These are phyloP conservation scores for Yamadazyma diospyri DNA, from an alignment of 1,139 yeast species.

Conservation along the genomic window DNA sequence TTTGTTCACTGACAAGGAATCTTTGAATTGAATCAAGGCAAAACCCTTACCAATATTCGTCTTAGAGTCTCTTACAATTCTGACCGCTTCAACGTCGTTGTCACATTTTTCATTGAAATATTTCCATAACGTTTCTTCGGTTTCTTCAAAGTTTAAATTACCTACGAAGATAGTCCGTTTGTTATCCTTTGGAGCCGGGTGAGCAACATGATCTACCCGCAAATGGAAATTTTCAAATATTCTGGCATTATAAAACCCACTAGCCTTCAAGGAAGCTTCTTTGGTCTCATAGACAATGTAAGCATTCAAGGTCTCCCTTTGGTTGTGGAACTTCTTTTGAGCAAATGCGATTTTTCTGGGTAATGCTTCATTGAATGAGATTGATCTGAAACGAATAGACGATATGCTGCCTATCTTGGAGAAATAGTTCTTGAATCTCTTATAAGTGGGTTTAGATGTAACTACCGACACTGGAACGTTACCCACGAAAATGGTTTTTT, in stretches of 20 bases:
- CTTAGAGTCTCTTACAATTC: constrained; percentile 86
- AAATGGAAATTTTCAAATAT: constrained; percentile 71
- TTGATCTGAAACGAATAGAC: constrained; percentile 85
- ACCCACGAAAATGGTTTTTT: constrained; percentile 85
- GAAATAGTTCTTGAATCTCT: constrained; percentile 62
- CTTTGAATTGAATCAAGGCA: constrained; percentile 90
- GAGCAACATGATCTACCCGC: constrained; percentile 88
- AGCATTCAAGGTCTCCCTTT: constrained; percentile 81
- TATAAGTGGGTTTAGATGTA: constrained; percentile 58
- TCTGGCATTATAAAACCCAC: constrained; percentile 58
- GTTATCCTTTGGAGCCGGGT: constrained; percentile 84
- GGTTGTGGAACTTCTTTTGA: constrained; percentile 70
- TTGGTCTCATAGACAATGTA: constrained; percentile 71
- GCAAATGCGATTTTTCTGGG: constrained; percentile 93
- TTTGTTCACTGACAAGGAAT: constrained; percentile 74
- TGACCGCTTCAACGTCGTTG: constrained; percentile 75
- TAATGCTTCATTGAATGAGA: constrained; percentile 81
- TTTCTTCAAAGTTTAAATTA: constrained; percentile 87
- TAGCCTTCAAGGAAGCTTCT: constrained; percentile 51
- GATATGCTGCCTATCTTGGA: constrained; percentile 56
- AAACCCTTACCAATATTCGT: constrained; percentile 97
- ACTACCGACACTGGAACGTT: constrained; percentile 70
- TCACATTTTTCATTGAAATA: constrained; percentile 66
- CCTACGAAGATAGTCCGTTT: constrained; percentile 89
- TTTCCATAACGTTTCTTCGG: constrained; percentile 85